Evolutionary conservation across 768 basidiomycete genomes (phyloP), one percentile per base, ranked within the genome.

Genomic region (Mycena alexandri): DNA sequence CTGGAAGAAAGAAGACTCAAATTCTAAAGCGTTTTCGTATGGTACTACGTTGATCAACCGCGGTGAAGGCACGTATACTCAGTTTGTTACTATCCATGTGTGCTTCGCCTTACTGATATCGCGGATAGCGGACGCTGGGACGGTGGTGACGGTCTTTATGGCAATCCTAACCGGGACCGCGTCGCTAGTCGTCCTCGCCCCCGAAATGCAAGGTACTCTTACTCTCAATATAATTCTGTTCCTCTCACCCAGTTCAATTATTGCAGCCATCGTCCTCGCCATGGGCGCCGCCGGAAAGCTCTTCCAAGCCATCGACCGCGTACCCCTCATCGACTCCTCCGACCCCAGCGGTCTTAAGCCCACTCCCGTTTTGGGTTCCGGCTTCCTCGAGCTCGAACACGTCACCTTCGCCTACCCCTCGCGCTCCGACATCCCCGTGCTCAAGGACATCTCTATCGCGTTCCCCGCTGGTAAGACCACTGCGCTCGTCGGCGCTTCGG

Each of bases 171-270:
- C 94, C 72, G 95, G 95, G 73, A 93, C 94, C 1, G 96, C 98
- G 83, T 95, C 94, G 7, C 83, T 96, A 53, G 93, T 90, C 7
- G 74, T 93, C 73, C 79, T 98, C 60, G 92, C 92, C 1, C 96
- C 97, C 1, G 94, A 98, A 75, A 80, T 95, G 79, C 92, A 93
- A 86, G 93, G n/a, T n/a, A n/a, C n/a, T n/a, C n/a, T n/a, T n/a
- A n/a, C n/a, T n/a, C n/a, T n/a, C n/a, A n/a, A n/a, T n/a, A n/a
- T n/a, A n/a, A n/a, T n/a, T n/a, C n/a, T n/a, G n/a, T n/a, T n/a
- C n/a, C n/a, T n/a, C n/a, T n/a, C n/a, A n/a, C n/a, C n/a, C n/a
- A n/a, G n/a, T n/a, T n/a, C n/a, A n/a, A n/a, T n/a, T n/a, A n/a
- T n/a, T n/a, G n/a, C n/a, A n/a, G n/a, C 94, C 12, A 81, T 98